phyloP scores from a whole-genome alignment of 306 rosid genomes.

The Canavalia gladiata region DNA sequence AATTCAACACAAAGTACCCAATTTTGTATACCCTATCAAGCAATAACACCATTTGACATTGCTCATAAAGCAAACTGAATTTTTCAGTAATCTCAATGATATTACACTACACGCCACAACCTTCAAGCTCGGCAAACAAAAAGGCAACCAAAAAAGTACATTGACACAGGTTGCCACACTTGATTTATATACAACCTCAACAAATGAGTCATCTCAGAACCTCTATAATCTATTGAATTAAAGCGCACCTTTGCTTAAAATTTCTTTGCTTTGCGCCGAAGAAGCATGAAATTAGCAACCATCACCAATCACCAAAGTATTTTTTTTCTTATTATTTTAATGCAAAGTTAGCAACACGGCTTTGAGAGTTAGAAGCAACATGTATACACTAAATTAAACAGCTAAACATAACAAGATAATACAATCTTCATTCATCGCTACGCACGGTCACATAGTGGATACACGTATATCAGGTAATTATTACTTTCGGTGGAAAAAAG shows the following conservation, averaged over 20 bases:
- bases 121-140: conserved; percentile 31
- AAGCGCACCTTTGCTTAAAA: conserved; percentile 45
- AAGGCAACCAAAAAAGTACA: conserved; percentile 30
- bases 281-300: conserved; percentile 39
- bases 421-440: conserved; percentile 33
- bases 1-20: conserved; percentile 48
- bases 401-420: conserved; percentile 20
- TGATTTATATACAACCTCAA: conserved; percentile 39
- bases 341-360: conserved; percentile 25
- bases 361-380: conserved; percentile 32
- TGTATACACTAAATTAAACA: conserved; percentile 1
- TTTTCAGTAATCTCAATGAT: neutral
- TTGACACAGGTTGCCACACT: conserved; percentile 40
- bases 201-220: conserved; percentile 37
- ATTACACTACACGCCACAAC: conserved; percentile 3
- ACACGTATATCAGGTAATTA: conserved; percentile 22
- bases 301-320: neutral
- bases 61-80: conserved; percentile 17
- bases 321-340: neutral
- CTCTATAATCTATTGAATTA: conserved; percentile 34
- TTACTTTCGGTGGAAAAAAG: conserved; percentile 31
- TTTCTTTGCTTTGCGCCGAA: conserved; percentile 35
- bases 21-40: conserved; percentile 51
- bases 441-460: neutral
- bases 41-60: conserved; percentile 36